These are phyloP conservation scores for Diaporthe caulivora DNA, from an alignment of 2,329 filamentous ascomycete species.

Conservation along the genomic window DNA sequence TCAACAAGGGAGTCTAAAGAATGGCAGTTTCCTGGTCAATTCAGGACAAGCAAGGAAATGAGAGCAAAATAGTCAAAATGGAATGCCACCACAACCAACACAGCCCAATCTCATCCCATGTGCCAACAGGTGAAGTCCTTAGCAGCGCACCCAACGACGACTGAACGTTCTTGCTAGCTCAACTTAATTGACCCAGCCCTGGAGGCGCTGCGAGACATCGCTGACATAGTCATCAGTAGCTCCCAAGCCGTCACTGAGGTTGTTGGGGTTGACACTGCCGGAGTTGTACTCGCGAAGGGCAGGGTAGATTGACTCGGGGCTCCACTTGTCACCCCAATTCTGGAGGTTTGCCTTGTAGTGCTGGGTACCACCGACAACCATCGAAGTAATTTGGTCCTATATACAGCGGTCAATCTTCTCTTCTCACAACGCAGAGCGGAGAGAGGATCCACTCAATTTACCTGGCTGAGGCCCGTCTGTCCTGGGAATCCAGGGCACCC, in stretches of 20 bases:
- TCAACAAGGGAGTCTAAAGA: not conserved
- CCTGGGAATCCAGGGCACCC: conserved; percentile 52
- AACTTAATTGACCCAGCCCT: conserved; percentile 29
- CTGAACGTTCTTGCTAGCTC: not conserved
- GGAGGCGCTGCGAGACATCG: conserved; percentile 26
- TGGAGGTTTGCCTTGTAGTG: conserved; percentile 48
- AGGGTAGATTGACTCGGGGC: conserved; percentile 52
- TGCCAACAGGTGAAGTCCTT: not conserved
- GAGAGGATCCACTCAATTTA: conserved; percentile 7
- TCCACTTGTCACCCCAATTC: conserved; percentile 46
- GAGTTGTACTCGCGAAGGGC: conserved; percentile 56
- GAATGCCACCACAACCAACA: not conserved
- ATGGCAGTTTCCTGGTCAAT: not conserved
- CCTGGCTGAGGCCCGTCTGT: conserved; percentile 47
- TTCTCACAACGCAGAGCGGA: accelerated
- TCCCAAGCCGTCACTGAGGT: conserved; percentile 49
- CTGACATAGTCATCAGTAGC: conserved; percentile 27
- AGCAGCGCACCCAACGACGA: not conserved
- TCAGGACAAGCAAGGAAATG: not conserved
- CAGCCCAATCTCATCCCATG: not conserved
- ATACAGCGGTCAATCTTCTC: not conserved
- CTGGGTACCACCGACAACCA: conserved; percentile 42
- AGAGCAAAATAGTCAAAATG: not conserved
- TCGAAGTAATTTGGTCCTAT: conserved; percentile 5
- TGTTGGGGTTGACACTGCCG: conserved; percentile 49